Evolutionary conservation across 2,329 filamentous ascomycete genomes (phyloP), one percentile per base, ranked within the genome.

Genomic region (Dothistroma septosporum): DNA sequence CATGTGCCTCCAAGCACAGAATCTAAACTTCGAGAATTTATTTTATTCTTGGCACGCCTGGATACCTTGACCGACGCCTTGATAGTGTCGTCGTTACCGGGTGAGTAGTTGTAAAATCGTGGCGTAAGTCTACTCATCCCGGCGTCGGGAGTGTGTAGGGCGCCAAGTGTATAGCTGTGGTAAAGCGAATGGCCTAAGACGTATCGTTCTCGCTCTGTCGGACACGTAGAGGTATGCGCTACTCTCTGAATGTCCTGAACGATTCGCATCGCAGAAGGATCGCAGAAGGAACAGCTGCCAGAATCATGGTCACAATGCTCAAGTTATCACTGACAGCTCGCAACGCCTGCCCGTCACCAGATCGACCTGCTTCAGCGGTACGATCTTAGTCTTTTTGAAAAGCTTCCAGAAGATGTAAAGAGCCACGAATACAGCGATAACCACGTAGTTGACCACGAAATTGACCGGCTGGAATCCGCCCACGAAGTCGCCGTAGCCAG

Each of bases 381-480:
- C 76, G 62, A 77, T 72, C 19, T 62, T 66, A 1, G 72, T 70
- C 57, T 71, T 71, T 58, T 64, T 76, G 6, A 76, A 50, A 14
- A 78, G 44, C 65, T 89, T 89, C 76, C 89, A 87, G 1, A 82
- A 85, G 1, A 82, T 57, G 66, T 83, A 87, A 12, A 88, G 72
- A 3, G 83, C 79, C 2, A 82, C 69, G 67, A 89, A 90, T 2
- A 90, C 70, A 28, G 89, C 83, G 60, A 89, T 69, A 64, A 85
- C 87, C 66, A 88, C 72, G 66, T 89, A 90, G 12, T 82, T 79
- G 2, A 84, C 80, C 63, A 89, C 88, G 68, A 90, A 90, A 49
- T 80, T 76, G 57, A 65, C 61, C 47, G 50, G 24, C 19, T 63
- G 53, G 21, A 65, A 65, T 4, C 55, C 59, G 6, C 55, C 58